Conservation (phyloP, 2,329 filamentous ascomycete genomes). For the Rutstroemia sp. region DNA sequence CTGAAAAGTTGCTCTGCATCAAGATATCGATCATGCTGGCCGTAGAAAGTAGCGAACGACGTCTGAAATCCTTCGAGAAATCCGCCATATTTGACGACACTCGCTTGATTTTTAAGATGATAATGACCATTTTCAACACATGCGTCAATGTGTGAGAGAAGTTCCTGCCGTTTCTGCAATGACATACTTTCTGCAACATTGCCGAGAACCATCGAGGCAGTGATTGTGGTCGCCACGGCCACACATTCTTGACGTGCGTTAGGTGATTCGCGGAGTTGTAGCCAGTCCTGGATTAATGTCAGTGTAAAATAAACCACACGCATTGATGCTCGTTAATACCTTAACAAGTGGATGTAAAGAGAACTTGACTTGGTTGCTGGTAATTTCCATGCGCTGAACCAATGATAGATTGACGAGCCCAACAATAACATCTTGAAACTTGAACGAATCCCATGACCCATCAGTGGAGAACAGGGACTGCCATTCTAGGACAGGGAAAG, state of each 20-base stretch:
- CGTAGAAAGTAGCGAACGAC: conserved; percentile 10
- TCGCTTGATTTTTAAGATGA: conserved; percentile 1
- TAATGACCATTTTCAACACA: background rate
- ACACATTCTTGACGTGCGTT: background rate
- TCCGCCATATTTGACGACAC: conserved; percentile 7
- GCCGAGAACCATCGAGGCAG: background rate
- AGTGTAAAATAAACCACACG: background rate
- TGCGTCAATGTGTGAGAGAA: conserved; percentile 2
- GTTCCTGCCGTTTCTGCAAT: background rate
- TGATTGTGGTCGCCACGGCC: background rate
- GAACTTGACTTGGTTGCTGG: conserved; percentile 9
- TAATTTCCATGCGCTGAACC: conserved; percentile 11
- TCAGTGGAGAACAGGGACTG: background rate
- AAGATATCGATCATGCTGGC: background rate
- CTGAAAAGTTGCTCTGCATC: conserved; percentile 17
- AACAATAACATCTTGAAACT: conserved; percentile 13
- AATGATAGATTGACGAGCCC: conserved; percentile 18
- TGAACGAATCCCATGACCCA: conserved; percentile 15
- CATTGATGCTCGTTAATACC: conserved; percentile 6
- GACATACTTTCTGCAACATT: background rate
- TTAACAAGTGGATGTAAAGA: conserved; percentile 20
- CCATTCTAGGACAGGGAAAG: background rate
- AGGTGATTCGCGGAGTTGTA: background rate
- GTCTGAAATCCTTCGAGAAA: background rate
- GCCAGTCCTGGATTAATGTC: background rate